Conservation (phyloP, 2,329 filamentous ascomycete genomes). For the Epichloe gansuensis region DNA sequence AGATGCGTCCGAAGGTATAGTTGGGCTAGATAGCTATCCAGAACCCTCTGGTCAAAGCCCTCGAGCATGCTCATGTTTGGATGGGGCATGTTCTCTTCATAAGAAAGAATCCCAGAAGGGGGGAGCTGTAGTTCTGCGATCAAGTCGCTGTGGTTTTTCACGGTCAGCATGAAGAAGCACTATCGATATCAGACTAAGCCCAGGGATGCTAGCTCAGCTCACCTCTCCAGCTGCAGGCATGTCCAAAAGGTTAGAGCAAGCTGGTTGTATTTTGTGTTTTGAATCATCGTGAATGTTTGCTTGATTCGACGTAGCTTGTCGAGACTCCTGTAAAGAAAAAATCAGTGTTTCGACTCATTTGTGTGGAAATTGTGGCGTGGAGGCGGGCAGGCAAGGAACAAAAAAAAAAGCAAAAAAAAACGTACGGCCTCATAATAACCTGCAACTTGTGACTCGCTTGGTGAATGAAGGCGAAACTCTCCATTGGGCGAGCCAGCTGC, state of each 20-base stretch:
- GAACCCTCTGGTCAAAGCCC: conserved; percentile 33
- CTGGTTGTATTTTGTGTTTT: conserved; percentile 41
- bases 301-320: conserved; percentile 33
- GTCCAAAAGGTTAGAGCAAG: conserved; percentile 80
- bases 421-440: conserved; percentile 63
- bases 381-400: neutral
- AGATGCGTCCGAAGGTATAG: conserved; percentile 51
- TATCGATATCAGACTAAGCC: neutral
- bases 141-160: conserved; percentile 51
- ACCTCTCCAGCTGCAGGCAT: conserved; percentile 85
- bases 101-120: conserved; percentile 49
- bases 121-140: conserved; percentile 65
- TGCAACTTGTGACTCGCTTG: conserved; percentile 46
- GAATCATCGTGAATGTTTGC: conserved; percentile 23
- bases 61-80: conserved; percentile 40
- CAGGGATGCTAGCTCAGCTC: conserved; percentile 9
- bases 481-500: conserved; percentile 73
- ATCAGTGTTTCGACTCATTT: neutral
- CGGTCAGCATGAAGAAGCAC: neutral
- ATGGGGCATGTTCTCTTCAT: conserved; percentile 52
- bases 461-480: conserved; percentile 58
- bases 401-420: conserved; percentile 10
- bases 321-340: conserved; percentile 27
- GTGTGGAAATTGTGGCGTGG: neutral
- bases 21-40: conserved; percentile 49